Base-by-base conservation (phyloP, 2,329 filamentous ascomycete species). In the Graphilbum ipis-grandicollis region DNA sequence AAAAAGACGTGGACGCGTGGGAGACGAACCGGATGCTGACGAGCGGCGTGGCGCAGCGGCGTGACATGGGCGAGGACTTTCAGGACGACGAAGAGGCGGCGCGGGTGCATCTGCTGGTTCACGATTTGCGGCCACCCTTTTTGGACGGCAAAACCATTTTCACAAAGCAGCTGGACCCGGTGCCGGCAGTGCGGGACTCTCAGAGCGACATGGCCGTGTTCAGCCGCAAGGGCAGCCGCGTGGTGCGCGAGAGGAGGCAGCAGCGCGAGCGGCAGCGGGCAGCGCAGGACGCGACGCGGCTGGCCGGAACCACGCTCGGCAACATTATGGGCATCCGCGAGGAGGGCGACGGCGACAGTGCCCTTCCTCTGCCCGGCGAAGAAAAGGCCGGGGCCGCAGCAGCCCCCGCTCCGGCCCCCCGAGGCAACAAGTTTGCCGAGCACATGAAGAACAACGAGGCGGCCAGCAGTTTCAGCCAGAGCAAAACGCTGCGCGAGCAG, bases 191-290 rank as follows among this genome's bases (percentile, higher is more conserved):
- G 13, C 72, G 80, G 36, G 90, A 98, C 53, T 77, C 81, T 19
- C 88, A 96, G 56, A 98, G 92, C 52, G 90, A 98, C 51, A 93
- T 98, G 90, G 90, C 90, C 1, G 86, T 98, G 2, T 96, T 96
- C 49, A 93, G 85, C 58, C 72, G 88, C 31, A 94, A 94, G 54
- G 90, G 90, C 1, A 96, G 88, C 52, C 80, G 75, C 48, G 85
- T 94, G 2, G 90, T 98, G 12, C 82, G 80, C 50, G 90, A 98
- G 48, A 77, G 79, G 47, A 68, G 92, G 31, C 85, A 93, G 56
- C 85, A 93, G 55, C 79, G 86, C 43, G 90, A 98, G 54, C 73
- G 90, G 31, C 83, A 93, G 50, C 84, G 85, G 48, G 88, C 96
- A 55, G 88, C 90, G 0, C 85, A 94, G 52, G 80, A 96, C 50